Base-by-base conservation (phyloP, 441 rosid genomes). In the Pelargonium cotyledonis region DNA sequence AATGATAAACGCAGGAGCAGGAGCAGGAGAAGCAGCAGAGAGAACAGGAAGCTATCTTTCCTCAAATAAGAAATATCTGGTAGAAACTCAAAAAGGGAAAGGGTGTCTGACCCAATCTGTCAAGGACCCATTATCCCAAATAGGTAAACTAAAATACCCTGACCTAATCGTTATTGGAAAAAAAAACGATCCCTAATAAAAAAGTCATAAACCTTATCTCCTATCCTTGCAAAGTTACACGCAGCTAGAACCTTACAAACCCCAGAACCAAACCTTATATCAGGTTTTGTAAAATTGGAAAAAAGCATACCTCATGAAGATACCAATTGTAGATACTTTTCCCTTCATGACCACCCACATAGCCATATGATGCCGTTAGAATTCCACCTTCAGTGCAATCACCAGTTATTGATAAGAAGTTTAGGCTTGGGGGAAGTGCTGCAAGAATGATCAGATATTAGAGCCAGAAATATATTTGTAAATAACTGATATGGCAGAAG, bases 391-490 rank as follows among this genome's bases (percentile, higher is more conserved):
- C 98, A 29, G 83, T 44, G 64, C 81, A 88, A 68, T 90, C 98
- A 72, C 99, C 99, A 65, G 97, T 89, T 70, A 95, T 92, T 19
- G 99, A 89, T 73, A 95, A 81, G 85, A 95, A 95, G 75, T 95
- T 95, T 57, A 95, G 82, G 85, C 97, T 92, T 51, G 99, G 99
- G 9, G 97, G 99, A 80, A 95, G 98, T 71, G 87, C 98, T 95
- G 91, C 79, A 74, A 78, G 60, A 70, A 63, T 61, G 63, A 16
- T 31, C 11, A 60, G 12, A 38, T 68, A 65, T 72, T 66, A 51
- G 41, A 19, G 18, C 31, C 10, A 51, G 21, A 65, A 57, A 9
- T 11, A 67, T 26, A 63, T 31, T 63, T 29, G 19, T 12, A 19
- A 44, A 44, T 8, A 63, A n/a, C 11, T 63, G 65, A 29, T 63